Conservation (phyloP, 805 yeast species). For the Yarrowia sp. region DNA sequence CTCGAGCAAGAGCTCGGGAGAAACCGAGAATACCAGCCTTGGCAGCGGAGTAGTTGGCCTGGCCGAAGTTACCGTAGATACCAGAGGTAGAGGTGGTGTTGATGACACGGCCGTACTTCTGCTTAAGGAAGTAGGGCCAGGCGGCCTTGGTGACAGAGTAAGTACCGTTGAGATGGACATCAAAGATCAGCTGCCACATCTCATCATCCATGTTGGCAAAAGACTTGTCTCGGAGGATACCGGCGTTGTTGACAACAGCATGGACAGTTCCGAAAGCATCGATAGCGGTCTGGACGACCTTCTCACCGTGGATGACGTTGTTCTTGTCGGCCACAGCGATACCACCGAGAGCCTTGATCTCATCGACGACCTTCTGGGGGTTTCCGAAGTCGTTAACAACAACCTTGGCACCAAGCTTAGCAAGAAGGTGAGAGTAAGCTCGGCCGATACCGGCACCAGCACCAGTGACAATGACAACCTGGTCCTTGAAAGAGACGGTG, state of each 20-base stretch:
- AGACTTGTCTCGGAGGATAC: conserved; percentile 86
- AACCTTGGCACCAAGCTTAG: conserved; percentile 89
- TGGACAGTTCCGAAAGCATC: conserved; percentile 78
- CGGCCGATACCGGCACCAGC: conserved; percentile 94
- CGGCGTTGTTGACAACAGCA: conserved; percentile 87
- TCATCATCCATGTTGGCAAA: conserved; percentile 77
- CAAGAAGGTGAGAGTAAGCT: conserved; percentile 80
- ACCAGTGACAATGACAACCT: conserved; percentile 90
- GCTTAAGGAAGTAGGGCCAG: conserved; percentile 83
- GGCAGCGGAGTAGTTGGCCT: conserved; percentile 92
- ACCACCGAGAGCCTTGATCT: conserved; percentile 69
- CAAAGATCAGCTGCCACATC: conserved; percentile 77
- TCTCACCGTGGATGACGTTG: conserved; percentile 76
- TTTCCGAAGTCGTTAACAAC: conserved; percentile 86
- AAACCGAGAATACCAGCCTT: conserved; percentile 85
- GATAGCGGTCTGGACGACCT: conserved; percentile 73
- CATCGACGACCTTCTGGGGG: conserved; percentile 69
- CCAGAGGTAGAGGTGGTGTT: conserved; percentile 96
- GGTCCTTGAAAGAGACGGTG: conserved; percentile 63
- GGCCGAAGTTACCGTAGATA: conserved; percentile 96
- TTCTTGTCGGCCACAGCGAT: conserved; percentile 79
- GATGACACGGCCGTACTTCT: conserved; percentile 75
- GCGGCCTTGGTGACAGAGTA: conserved; percentile 79
- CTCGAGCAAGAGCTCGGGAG: conserved; percentile 81
- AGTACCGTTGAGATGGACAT: conserved; percentile 80